Evolutionary conservation across 2,329 filamentous ascomycete species (phyloP), one percentile per base, ranked within the genome.

Genomic region (Aspergillus ustus): DNA sequence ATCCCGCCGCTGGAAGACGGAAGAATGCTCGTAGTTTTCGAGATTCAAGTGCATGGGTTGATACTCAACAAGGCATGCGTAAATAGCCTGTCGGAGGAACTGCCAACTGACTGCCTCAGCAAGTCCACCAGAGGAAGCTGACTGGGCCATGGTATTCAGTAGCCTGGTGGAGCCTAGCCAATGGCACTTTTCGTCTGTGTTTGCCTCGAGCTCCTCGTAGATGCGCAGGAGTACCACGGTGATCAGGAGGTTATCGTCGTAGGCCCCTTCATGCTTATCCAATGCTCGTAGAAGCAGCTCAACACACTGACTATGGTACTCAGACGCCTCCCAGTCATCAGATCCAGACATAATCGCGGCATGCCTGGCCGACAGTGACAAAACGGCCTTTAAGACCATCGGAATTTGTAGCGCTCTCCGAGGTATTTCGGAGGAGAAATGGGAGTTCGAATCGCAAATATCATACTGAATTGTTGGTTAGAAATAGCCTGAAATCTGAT

Each of bases 201-300:
- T 66, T 19, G 66, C 65, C 40, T 74, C 72, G 57, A 77, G 61
- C 67, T 84, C 82, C 66, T 84, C 82, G 57, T 83, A 82, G 5
- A 83, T 73, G 0, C 82, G 77, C 20, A 83, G 69, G 6, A 84
- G 76, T 8, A 84, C 82, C 0, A 84, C 81, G 0, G 81, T 80
- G 0, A 81, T 76, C 0, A 84, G 70, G 2, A 83, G 75, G 17
- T 78, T 80, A 34, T 82, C 81, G 52, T 82, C 80, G 66, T 79
- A 81, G 1, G 76, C 75, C 1, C 77, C 72, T 15, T 76, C 73
- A 0, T 80, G 78, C 40, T 76, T 75, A 7, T 79, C 75, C 15
- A 84, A 72, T 2, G 79, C 78, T 11, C 78, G 71, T 2, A 84
- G 83, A 5, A 84, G 73, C 11, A 82, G 70, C 57, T 81, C 76